Percentiles rank a stretch among this genome's conserved stretches.
These are phyloP conservation scores for Aspergillus vadensis DNA, from an alignment of 2,329 filamentous ascomycete species.

Conservation along the genomic window DNA sequence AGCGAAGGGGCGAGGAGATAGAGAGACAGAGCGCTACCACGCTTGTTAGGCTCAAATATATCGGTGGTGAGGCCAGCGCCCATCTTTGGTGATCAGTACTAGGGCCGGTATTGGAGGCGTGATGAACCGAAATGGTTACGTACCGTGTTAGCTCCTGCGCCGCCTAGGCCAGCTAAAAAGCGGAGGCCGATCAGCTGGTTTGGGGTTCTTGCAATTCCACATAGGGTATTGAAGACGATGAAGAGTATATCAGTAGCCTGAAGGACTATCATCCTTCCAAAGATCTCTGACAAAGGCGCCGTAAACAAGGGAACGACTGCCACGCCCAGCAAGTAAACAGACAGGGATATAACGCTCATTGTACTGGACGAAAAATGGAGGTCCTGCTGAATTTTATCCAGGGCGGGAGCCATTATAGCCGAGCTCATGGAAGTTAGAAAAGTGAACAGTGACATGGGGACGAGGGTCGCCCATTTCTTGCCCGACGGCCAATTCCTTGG, in stretches of 20 bases:
- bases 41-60: slow-evolving; percentile 61
- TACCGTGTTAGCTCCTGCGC: slow-evolving; percentile 57
- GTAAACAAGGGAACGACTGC: slow-evolving; percentile 55
- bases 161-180: slow-evolving; percentile 61
- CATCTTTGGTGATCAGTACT: slow-evolving; percentile 32
- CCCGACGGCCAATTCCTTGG: slow-evolving; percentile 57
- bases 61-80: slow-evolving; percentile 57
- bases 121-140: slow-evolving; percentile 18
- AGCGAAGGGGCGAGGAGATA: slow-evolving; percentile 66
- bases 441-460: slow-evolving; percentile 59
- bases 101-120: background rate
- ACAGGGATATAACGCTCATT: slow-evolving; percentile 52
- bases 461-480: slow-evolving; percentile 60
- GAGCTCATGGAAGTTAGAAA: slow-evolving; percentile 65
- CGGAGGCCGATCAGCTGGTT: slow-evolving; percentile 59
- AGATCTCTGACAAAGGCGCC: slow-evolving; percentile 58
- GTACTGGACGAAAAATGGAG: slow-evolving; percentile 53
- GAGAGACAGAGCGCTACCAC: slow-evolving; percentile 63
- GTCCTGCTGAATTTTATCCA: slow-evolving; percentile 55
- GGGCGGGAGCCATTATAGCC: slow-evolving; percentile 58
- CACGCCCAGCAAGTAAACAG: slow-evolving; percentile 58
- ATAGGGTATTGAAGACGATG: slow-evolving; percentile 61
- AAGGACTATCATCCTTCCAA: slow-evolving; percentile 56
- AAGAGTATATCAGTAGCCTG: slow-evolving; percentile 59
- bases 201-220: slow-evolving; percentile 57